Conservation (phyloP, 2,329 filamentous ascomycete species). For the Fusarium verrucosum region DNA sequence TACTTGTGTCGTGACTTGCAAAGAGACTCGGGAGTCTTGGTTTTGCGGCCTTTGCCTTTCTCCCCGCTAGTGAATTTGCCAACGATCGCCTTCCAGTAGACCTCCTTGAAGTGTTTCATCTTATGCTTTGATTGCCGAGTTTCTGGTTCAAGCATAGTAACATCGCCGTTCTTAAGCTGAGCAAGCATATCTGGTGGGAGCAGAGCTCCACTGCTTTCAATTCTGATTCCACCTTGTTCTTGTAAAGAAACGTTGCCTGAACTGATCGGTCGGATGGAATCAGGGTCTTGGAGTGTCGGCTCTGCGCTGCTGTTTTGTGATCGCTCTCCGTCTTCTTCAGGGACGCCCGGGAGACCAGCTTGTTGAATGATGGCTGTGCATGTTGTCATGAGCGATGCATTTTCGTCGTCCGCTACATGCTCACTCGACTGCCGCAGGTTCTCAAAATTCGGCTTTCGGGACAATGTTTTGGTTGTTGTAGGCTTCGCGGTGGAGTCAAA, state of each 20-base stretch:
- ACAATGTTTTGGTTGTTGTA: neutral
- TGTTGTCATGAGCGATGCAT: neutral
- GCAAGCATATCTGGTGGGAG: neutral
- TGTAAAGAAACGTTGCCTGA: neutral
- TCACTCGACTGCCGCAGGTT: neutral
- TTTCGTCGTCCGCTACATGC: neutral
- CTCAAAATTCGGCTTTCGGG: neutral
- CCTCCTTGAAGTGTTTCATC: no score
- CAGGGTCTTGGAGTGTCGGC: neutral
- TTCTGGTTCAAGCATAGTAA: neutral
- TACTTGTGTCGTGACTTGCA: neutral
- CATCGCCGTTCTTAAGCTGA: no score
- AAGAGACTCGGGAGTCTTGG: neutral
- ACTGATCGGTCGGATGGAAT: neutral
- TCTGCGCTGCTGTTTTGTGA: neutral
- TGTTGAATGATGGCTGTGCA: conserved; percentile 10
- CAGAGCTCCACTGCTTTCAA: neutral
- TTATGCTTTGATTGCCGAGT: neutral
- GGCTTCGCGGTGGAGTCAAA: neutral
- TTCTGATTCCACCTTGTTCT: neutral
- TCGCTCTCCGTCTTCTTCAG: neutral
- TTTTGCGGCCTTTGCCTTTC: neutral
- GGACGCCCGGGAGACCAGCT: neutral
- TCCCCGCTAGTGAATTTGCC: neutral
- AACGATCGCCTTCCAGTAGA: neutral